Percentiles rank a stretch among this genome's conserved stretches.
phyloP scores from a whole-genome alignment of 768 basidiomycete species.

The Tephrocybe sp. region DNA sequence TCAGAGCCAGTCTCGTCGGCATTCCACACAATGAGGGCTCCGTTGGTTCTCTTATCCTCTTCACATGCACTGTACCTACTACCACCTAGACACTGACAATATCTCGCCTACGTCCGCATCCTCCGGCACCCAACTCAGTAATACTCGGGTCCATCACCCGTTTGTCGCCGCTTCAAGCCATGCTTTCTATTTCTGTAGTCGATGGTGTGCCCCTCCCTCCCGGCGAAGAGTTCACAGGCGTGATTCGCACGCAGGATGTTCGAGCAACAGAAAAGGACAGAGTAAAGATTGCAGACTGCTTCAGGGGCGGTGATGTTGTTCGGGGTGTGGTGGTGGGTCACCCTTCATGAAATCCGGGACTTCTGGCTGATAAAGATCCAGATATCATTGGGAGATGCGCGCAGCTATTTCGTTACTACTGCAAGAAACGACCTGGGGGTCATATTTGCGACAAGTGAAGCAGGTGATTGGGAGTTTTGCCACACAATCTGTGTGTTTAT shows the following conservation, averaged over 20 bases:
- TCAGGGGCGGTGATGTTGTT: constrained; percentile 89
- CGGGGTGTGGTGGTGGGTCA: constrained; percentile 77
- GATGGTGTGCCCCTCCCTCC: constrained; percentile 80
- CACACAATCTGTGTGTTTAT: neutral
- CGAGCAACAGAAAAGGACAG: constrained; percentile 89
- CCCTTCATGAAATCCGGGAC: neutral
- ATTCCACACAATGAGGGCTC: constrained; percentile 58
- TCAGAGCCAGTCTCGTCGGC: constrained; percentile 74
- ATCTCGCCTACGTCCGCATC: constrained; percentile 65
- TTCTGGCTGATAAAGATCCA: constrained; percentile 25
- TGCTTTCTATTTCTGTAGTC: constrained; percentile 81
- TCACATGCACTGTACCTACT: constrained; percentile 20
- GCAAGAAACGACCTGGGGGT: constrained; percentile 90
- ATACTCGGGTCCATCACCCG: constrained; percentile 83
- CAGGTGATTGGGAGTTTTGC: constrained; percentile 47
- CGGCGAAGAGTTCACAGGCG: constrained; percentile 88
- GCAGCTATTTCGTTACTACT: constrained; percentile 90
- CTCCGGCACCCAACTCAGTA: constrained; percentile 72
- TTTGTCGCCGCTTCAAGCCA: constrained; percentile 80
- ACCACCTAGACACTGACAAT: constrained; percentile 57
- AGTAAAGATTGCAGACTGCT: constrained; percentile 88
- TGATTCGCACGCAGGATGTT: constrained; percentile 87
- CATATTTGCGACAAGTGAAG: constrained; percentile 87
- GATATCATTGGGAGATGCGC: constrained; percentile 91
- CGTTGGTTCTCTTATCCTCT: constrained; percentile 49